Evolutionary conservation across 257 asterid genomes (phyloP), one percentile per base, ranked within the genome.

Genomic region (Scutellaria baicalensis): DNA sequence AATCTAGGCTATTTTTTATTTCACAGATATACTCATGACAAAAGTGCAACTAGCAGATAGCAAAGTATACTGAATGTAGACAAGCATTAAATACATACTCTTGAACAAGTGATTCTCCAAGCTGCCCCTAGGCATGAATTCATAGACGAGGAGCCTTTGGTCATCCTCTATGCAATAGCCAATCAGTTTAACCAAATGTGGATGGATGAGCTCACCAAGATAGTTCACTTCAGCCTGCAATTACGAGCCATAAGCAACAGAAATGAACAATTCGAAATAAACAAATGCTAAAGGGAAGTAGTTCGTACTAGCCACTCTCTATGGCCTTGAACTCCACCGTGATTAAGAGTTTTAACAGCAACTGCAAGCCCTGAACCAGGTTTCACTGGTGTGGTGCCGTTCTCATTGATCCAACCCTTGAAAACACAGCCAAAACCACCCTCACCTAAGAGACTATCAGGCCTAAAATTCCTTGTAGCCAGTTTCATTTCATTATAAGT

Each of bases 371-470:
- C 97, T n/a, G 89, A 70, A 38, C 95, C 96, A 3, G 91, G 88
- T 79, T 80, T 88, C 36, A 85, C 95, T 0, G 96, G 88, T 3
- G 89, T 74, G 65, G 60, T 78, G 35, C 89, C 86, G 47, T 70
- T 80, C 72, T 88, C 98, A 33, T 85, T 82, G 70, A 92, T 79
- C 97, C 97, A 92, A 8, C 98, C 98, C 70, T 90, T 92, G 77
- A 77, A 90, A 72, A 92, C 98, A 66, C 92, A 83, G 61, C 98
- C 98, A 73, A 92, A 92, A 2, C 98, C 97, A 14, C 98, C 98
- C 75, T 84, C 90, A 9, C 98, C 98, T 6, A 92, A 91, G 44
- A 90, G 83, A 79, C 84, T 81, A 73, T 89, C 95, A 0, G 89
- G 83, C 77, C 85, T 82, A 54, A 92, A 92, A 75, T 80, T 88